Conservation (phyloP, 2,329 filamentous ascomycete species). For the Zymoseptoria brevis region DNA sequence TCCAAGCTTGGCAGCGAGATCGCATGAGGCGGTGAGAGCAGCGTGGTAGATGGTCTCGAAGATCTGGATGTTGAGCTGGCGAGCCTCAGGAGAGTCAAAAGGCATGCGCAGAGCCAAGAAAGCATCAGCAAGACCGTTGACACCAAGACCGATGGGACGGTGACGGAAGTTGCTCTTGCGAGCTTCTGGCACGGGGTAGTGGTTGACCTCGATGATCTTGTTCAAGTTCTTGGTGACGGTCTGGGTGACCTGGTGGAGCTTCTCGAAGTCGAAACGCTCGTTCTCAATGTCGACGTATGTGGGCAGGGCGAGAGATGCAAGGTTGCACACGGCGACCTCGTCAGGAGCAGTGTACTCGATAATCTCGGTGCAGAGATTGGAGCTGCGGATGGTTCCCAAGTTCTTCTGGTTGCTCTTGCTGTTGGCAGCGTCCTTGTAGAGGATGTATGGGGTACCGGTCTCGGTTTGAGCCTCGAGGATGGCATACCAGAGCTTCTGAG, state of each 20-base stretch:
- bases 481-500: constrained; percentile 98
- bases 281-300: constrained; percentile 81
- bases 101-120: constrained; percentile 95
- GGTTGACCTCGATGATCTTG: constrained; percentile 96
- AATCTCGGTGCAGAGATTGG: constrained; percentile 98
- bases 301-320: constrained; percentile 87
- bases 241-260: constrained; percentile 88
- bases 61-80: constrained; percentile 92
- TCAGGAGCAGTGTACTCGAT: constrained; percentile 95
- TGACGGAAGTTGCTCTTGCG: constrained; percentile 96
- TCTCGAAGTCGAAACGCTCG: constrained; percentile 87
- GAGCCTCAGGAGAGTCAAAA: constrained; percentile 92
- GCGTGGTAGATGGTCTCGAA: constrained; percentile 99
- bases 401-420: constrained; percentile 99
- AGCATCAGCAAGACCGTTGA: constrained; percentile 93
- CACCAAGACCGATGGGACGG: constrained; percentile 89
- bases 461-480: constrained; percentile 97
- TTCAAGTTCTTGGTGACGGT: constrained; percentile 93
- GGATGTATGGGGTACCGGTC: constrained; percentile 98
- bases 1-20: constrained; percentile 75
- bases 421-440: constrained; percentile 98
- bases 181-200: constrained; percentile 94
- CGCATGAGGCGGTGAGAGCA: constrained; percentile 78
- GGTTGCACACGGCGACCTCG: constrained; percentile 97
- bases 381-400: constrained; percentile 94